Evolutionary conservation across 2,329 filamentous ascomycete genomes (phyloP).

Genomic region (Fusarium secorum): DNA sequence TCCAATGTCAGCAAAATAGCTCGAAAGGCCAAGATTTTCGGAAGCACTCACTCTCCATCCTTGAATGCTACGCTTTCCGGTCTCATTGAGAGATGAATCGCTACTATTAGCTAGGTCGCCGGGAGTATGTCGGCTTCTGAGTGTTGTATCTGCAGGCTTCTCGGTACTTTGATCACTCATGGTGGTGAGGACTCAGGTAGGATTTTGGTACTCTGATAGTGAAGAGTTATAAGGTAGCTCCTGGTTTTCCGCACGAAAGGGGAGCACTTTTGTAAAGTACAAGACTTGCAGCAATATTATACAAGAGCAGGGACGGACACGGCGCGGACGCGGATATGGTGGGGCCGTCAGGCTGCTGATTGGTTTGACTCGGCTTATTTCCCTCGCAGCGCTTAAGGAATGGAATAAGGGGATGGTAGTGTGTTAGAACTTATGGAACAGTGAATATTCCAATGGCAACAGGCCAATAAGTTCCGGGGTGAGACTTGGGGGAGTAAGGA

Average conservation of each 20-base stretch:
- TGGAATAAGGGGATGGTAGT: too few relatives aligned
- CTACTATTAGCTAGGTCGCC: background rate
- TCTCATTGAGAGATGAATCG: background rate
- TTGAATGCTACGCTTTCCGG: background rate
- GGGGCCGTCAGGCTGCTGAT: background rate
- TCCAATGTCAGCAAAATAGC: background rate
- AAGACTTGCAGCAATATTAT: background rate
- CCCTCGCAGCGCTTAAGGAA: too few relatives aligned
- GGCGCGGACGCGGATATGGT: background rate
- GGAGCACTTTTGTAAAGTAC: background rate
- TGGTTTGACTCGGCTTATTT: too few relatives aligned
- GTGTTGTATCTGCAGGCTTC: background rate
- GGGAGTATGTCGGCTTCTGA: background rate
- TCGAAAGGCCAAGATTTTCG: rapidly evolving
- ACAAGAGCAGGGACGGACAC: background rate
- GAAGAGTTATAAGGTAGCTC: rapidly evolving
- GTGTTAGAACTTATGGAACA: too few relatives aligned
- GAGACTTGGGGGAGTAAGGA: too few relatives aligned
- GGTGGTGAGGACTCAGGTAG: background rate
- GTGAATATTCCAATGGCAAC: too few relatives aligned
- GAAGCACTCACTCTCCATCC: background rate
- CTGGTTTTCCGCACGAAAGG: background rate
- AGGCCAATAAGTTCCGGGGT: too few relatives aligned
- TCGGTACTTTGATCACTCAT: background rate
- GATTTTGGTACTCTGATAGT: rapidly evolving